Conservation (phyloP, 129 eudicot species). For the Helianthus tuberosus region DNA sequence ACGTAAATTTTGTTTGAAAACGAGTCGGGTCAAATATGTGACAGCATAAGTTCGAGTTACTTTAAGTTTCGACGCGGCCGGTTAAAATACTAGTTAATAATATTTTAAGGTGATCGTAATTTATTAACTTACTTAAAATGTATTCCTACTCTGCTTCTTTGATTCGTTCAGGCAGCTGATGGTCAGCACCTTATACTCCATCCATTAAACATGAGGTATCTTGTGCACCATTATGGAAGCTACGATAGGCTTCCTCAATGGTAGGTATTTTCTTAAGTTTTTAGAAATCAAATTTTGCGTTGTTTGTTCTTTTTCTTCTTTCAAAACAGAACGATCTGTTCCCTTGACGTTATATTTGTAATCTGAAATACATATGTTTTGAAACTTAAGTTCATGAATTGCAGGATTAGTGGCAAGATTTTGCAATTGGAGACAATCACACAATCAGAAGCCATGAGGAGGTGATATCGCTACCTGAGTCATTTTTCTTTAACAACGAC, state of each 20-base stretch:
- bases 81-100: background rate
- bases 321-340: background rate
- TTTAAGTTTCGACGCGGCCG: too few relatives aligned
- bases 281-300: background rate
- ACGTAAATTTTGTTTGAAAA: too few relatives aligned
- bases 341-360: background rate
- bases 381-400: background rate
- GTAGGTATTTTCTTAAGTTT: slow-evolving; percentile 27
- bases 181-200: slow-evolving; percentile 93
- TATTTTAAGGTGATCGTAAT: background rate
- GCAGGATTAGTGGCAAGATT: slow-evolving; percentile 86
- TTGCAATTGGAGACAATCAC: slow-evolving; percentile 84
- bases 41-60: too few relatives aligned
- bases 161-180: slow-evolving; percentile 70
- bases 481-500: slow-evolving; percentile 92
- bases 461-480: slow-evolving; percentile 91
- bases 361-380: background rate
- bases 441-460: slow-evolving; percentile 90
- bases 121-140: background rate
- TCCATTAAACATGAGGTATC: slow-evolving; percentile 88
- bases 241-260: slow-evolving; percentile 87
- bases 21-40: too few relatives aligned
- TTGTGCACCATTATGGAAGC: slow-evolving; percentile 83
- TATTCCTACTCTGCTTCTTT: too few relatives aligned
- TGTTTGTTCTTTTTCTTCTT: background rate